A percentile compares a stretch with the other conserved stretches of the same genome.
Evolutionary conservation across 2,329 filamentous ascomycete species (phyloP).

Genomic region (Ciborinia camelliae): DNA sequence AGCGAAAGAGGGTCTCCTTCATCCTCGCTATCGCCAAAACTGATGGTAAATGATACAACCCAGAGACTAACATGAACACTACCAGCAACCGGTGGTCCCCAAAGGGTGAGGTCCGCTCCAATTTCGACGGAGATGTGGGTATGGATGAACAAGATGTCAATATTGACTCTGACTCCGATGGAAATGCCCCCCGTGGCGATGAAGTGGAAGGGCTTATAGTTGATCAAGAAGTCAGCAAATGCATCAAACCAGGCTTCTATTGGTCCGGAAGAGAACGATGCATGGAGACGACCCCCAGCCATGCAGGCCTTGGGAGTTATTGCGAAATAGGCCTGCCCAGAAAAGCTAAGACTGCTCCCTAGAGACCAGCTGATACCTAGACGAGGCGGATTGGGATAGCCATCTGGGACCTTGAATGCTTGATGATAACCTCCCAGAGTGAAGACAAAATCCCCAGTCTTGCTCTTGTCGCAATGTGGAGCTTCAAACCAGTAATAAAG

Average conservation of each 20-base stretch:
- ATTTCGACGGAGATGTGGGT: conserved; percentile 29
- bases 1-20: neutral
- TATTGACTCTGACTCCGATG: conserved; percentile 38
- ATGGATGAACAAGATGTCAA: neutral
- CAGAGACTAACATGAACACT: conserved; percentile 37
- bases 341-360: conserved; percentile 37
- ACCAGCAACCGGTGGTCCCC: conserved; percentile 36
- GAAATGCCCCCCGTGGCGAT: conserved; percentile 36
- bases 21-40: conserved; percentile 26
- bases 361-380: conserved; percentile 40
- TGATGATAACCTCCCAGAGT: conserved; percentile 46
- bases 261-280: conserved; percentile 35
- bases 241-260: conserved; percentile 43
- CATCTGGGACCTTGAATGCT: conserved; percentile 37
- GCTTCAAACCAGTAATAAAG: conserved; percentile 42
- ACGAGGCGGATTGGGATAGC: conserved; percentile 42
- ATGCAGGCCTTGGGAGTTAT: conserved; percentile 46
- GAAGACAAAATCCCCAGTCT: conserved; percentile 48
- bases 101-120: conserved; percentile 33
- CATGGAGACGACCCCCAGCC: conserved; percentile 41
- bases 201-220: conserved; percentile 39
- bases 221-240: conserved; percentile 31
- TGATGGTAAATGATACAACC: conserved; percentile 35
- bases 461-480: too few species aligned
- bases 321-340: conserved; percentile 45